phyloP scores from a whole-genome alignment of 257 asterid genomes.

The Fraxinus americana region DNA sequence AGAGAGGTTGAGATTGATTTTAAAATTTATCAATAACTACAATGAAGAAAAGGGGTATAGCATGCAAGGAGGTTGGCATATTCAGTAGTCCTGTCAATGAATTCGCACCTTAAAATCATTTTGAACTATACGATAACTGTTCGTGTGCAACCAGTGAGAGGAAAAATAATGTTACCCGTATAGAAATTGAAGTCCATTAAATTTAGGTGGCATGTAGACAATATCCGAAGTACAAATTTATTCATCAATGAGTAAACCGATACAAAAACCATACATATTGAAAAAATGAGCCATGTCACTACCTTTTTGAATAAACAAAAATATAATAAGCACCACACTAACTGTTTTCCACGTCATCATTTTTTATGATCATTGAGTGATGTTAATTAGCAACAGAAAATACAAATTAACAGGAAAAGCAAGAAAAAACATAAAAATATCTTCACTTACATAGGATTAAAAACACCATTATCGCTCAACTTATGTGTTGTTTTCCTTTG shows the following conservation, averaged over 20 bases:
- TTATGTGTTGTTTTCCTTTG: not conserved
- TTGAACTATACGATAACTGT: not conserved
- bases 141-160: not conserved
- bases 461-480: not conserved
- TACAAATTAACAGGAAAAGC: not conserved
- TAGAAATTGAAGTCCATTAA: not conserved
- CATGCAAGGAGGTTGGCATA: not conserved
- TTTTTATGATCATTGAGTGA: not conserved
- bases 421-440: not conserved
- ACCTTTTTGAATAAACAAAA: not conserved
- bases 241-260: not conserved
- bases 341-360: not conserved
- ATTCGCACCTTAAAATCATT: not conserved
- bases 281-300: not conserved
- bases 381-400: not conserved
- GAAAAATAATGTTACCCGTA: not conserved
- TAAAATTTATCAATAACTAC: not conserved
- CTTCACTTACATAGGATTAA: not conserved
- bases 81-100: not conserved
- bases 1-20: conserved; percentile 6
- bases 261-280: not conserved
- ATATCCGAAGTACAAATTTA: not conserved
- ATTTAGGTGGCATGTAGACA: not conserved
- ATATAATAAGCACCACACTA: not conserved
- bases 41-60: not conserved